These are phyloP conservation scores for Chrysochromulina parva DNA, from an alignment of 78 protist genomes.

Conservation along the genomic window DNA sequence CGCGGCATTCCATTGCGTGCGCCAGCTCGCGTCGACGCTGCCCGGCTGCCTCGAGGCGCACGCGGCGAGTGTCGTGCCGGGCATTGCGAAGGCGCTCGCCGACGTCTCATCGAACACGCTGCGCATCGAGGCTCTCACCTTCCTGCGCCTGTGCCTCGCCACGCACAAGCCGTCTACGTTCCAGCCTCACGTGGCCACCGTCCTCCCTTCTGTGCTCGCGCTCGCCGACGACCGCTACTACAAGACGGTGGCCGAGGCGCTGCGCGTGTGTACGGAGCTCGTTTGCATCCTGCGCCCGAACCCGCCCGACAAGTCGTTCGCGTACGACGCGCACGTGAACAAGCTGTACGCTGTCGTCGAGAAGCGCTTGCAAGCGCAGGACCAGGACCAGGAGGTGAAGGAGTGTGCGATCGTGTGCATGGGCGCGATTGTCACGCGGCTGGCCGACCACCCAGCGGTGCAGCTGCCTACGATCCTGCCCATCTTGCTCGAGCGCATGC, in stretches of 20 bases:
- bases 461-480: background rate
- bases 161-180: slow-evolving; percentile 59
- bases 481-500: slow-evolving; percentile 74
- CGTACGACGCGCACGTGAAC: background rate
- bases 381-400: slow-evolving; percentile 93
- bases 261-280: background rate
- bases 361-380: slow-evolving; percentile 72
- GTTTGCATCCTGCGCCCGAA: too few species aligned
- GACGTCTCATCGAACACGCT: slow-evolving; percentile 55
- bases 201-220: slow-evolving; percentile 49
- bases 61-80: slow-evolving; percentile 51
- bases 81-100: slow-evolving; percentile 50
- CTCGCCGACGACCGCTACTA: slow-evolving; percentile 77
- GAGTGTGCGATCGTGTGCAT: slow-evolving; percentile 78
- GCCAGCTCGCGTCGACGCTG: slow-evolving; percentile 49
- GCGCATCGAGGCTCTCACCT: slow-evolving; percentile 68
- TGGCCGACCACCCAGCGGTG: slow-evolving; percentile 52
- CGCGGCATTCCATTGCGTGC: slow-evolving; percentile 68
- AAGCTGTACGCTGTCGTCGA: slow-evolving; percentile 50
- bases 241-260: slow-evolving; percentile 76
- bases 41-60: slow-evolving; percentile 64
- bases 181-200: slow-evolving; percentile 31
- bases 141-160: slow-evolving; percentile 51
- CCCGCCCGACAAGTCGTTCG: background rate
- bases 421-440: slow-evolving; percentile 65